Evolutionary conservation across 768 basidiomycete species (phyloP).

Genomic region (Suillus spraguei): DNA sequence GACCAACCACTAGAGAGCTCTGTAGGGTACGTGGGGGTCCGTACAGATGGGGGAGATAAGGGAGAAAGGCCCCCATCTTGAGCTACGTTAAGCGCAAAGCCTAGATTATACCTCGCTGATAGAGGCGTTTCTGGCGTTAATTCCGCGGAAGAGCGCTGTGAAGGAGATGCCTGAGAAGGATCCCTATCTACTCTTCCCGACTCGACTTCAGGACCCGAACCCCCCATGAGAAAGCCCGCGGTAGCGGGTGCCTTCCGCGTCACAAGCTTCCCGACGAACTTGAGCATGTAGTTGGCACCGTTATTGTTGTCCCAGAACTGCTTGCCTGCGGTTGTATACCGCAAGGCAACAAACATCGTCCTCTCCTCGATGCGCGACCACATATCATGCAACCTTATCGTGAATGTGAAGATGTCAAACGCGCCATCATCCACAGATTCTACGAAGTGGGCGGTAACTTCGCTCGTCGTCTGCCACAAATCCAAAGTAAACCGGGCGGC

Average conservation of each 20-base stretch:
- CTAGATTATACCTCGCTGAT: slow-evolving; percentile 61
- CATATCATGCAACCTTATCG: slow-evolving; percentile 76
- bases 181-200: slow-evolving; percentile 28
- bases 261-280: slow-evolving; percentile 47
- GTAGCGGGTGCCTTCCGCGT: slow-evolving; percentile 29
- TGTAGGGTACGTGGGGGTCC: slow-evolving; percentile 51
- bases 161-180: slow-evolving; percentile 16
- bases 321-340: slow-evolving; percentile 66
- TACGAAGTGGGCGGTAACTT: slow-evolving; percentile 78
- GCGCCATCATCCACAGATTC: slow-evolving; percentile 39
- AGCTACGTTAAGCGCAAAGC: slow-evolving; percentile 49
- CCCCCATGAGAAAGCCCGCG: slow-evolving; percentile 58
- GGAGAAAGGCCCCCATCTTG: slow-evolving; percentile 39
- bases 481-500: slow-evolving; percentile 93
- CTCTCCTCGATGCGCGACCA: slow-evolving; percentile 79
- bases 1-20: slow-evolving; percentile 46
- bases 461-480: slow-evolving; percentile 94
- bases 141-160: slow-evolving; percentile 24
- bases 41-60: slow-evolving; percentile 8
- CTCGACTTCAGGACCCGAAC: slow-evolving; percentile 40
- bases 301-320: slow-evolving; percentile 95
- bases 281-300: slow-evolving; percentile 76
- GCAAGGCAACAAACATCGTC: slow-evolving; percentile 76
- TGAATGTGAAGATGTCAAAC: slow-evolving; percentile 78
- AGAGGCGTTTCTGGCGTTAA: slow-evolving; percentile 41